Conservation (phyloP, 441 rosid species). For the Flueggea neowawraea region DNA sequence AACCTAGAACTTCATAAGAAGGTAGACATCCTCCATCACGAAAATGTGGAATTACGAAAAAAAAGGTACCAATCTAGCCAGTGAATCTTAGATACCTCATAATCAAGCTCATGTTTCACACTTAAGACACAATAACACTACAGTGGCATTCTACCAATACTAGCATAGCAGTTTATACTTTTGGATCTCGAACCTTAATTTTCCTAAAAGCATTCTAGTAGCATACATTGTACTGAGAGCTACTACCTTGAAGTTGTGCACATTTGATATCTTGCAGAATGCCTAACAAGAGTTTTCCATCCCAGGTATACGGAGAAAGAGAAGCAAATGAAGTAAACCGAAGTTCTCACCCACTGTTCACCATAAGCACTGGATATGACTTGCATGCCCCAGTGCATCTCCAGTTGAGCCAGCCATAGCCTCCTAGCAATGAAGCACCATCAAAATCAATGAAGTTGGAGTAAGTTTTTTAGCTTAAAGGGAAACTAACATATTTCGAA, state of each 20-base stretch:
- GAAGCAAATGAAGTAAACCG: conserved; percentile 34
- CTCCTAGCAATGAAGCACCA: conserved; percentile 33
- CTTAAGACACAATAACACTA: too few species aligned
- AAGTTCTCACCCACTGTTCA: conserved; percentile 23
- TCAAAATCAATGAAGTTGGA: conserved; percentile 43
- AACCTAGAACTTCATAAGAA: conserved; percentile 56
- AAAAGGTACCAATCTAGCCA: conserved; percentile 44
- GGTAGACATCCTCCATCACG: conserved; percentile 44
- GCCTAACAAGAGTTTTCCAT: too few species aligned
- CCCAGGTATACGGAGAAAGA: conserved; percentile 45
- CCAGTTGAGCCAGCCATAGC: conserved; percentile 65
- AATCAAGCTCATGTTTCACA: too few species aligned
- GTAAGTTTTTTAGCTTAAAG: conserved; percentile 21
- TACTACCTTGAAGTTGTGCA: too few species aligned
- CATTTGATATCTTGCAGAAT: too few species aligned
- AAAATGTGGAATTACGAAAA: conserved; percentile 57
- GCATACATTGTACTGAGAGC: too few species aligned
- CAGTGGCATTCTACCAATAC: too few species aligned
- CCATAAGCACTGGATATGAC: conserved; percentile 33
- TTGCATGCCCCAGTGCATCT: conserved; percentile 40
- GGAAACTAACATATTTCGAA: too few species aligned
- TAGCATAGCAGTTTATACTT: too few species aligned
- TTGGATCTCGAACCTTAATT: too few species aligned
- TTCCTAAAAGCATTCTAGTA: too few species aligned
- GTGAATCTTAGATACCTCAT: too few species aligned